A percentile compares a stretch with the other conserved stretches of the same genome.
phyloP scores from a whole-genome alignment of 257 asterid species.

The Penstemon newberryi region DNA sequence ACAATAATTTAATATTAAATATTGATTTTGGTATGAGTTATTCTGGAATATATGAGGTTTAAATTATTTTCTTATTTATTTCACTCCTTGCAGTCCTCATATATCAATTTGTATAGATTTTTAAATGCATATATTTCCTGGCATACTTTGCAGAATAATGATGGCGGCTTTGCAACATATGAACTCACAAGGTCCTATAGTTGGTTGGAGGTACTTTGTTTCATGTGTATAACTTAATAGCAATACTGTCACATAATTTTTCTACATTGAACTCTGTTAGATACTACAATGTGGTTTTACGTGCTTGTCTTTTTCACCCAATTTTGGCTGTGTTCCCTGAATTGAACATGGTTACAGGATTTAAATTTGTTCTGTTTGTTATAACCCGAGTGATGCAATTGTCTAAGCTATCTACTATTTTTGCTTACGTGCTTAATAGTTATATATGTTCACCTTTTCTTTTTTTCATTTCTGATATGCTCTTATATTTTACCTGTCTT shows the following conservation, averaged over 20 bases:
- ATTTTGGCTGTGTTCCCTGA: not conserved
- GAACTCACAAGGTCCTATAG: conserved; percentile 98
- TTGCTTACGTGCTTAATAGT: conserved; percentile 3
- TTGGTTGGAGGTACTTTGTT: conserved; percentile 86
- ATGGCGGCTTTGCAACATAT: conserved; percentile 94
- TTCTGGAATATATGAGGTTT: no score
- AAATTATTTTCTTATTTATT: no score
- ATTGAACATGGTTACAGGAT: not conserved
- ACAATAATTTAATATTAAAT: no score
- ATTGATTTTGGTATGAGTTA: not conserved
- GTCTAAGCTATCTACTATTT: conserved; percentile 4
- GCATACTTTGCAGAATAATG: conserved; percentile 60
- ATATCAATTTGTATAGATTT: no score
- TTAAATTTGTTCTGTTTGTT: conserved; percentile 4
- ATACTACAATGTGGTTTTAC: conserved; percentile 5
- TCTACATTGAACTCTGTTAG: not conserved
- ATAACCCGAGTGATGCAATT: conserved; percentile 1
- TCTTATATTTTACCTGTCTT: conserved; percentile 8
- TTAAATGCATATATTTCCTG: conserved; percentile 26
- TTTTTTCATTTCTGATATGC: not conserved
- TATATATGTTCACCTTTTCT: not conserved
- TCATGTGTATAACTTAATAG: conserved; percentile 20
- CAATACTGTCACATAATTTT: not conserved
- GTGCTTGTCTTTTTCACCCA: not conserved
- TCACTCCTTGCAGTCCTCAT: no score